These are phyloP conservation scores for Apiospora marii DNA, from an alignment of 2,329 filamentous ascomycete genomes.

Conservation along the genomic window DNA sequence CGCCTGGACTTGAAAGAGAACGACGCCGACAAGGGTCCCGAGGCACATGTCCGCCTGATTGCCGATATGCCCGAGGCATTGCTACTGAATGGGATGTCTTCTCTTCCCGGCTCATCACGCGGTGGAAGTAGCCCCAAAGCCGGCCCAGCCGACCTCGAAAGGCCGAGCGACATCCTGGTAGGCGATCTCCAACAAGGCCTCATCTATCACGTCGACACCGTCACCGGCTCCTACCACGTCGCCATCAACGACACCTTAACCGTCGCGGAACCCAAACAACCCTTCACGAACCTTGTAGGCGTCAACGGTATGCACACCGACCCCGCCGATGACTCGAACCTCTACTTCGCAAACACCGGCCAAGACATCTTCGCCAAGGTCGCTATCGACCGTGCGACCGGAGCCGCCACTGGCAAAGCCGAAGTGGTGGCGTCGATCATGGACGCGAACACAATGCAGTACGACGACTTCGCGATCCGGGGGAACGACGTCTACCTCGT, in stretches of 20 bases:
- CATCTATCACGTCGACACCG: neutral
- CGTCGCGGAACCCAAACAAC: too few relatives aligned
- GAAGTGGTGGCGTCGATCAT: neutral
- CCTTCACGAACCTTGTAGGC: neutral
- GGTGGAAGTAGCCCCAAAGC: too few relatives aligned
- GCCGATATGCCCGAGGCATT: neutral
- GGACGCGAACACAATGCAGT: neutral
- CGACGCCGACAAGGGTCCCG: too few relatives aligned
- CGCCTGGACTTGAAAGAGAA: neutral
- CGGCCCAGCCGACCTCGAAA: neutral
- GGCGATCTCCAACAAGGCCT: neutral
- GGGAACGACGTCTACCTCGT: neutral
- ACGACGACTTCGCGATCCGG: conserved; percentile 8
- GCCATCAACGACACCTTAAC: neutral
- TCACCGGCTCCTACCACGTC: neutral
- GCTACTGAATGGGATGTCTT: neutral
- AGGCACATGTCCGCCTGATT: too few relatives aligned
- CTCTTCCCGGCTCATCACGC: neutral
- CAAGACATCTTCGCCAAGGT: neutral
- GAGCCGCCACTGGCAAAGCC: neutral
- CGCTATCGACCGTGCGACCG: neutral
- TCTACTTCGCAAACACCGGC: neutral
- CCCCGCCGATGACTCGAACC: neutral
- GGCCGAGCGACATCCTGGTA: neutral
- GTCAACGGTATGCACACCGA: neutral